phyloP scores from a whole-genome alignment of 2,329 filamentous ascomycete species.

The Fusarium hostae region DNA sequence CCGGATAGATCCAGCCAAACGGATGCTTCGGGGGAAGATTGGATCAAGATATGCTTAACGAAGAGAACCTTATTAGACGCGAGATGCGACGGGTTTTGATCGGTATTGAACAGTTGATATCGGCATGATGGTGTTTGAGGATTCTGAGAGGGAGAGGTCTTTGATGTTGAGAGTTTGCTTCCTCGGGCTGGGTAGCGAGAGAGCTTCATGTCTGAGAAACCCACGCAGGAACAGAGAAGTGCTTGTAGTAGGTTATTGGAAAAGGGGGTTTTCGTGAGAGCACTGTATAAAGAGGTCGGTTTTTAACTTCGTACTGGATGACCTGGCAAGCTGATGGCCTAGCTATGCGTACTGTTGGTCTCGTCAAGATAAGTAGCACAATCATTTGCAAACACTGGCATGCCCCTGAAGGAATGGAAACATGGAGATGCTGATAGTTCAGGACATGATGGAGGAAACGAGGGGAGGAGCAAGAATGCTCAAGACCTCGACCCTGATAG shows the following conservation, averaged over 20 bases:
- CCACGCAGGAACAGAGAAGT: accelerated
- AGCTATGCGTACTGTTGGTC: background rate
- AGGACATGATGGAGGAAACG: accelerated
- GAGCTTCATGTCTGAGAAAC: no score
- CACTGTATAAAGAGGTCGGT: accelerated
- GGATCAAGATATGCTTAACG: background rate
- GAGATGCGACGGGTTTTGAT: background rate
- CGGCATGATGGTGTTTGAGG: background rate
- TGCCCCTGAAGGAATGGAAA: background rate
- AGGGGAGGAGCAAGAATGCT: background rate
- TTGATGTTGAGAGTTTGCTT: background rate
- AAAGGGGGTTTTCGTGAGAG: no score
- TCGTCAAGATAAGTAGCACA: background rate
- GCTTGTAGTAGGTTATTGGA: no score
- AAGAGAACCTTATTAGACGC: no score
- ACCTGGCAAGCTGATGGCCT: background rate
- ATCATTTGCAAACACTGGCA: background rate
- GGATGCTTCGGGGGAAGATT: background rate
- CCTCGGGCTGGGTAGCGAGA: no score
- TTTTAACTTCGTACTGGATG: accelerated
- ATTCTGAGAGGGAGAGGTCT: background rate
- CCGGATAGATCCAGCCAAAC: constrained; percentile 4
- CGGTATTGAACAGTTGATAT: background rate
- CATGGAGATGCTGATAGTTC: background rate
- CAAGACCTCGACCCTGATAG: accelerated